A percentile compares a stretch with the other conserved stretches of the same genome.
phyloP scores from a whole-genome alignment of 1,284 basidiomycete species.

The Earliella scabrosa region DNA sequence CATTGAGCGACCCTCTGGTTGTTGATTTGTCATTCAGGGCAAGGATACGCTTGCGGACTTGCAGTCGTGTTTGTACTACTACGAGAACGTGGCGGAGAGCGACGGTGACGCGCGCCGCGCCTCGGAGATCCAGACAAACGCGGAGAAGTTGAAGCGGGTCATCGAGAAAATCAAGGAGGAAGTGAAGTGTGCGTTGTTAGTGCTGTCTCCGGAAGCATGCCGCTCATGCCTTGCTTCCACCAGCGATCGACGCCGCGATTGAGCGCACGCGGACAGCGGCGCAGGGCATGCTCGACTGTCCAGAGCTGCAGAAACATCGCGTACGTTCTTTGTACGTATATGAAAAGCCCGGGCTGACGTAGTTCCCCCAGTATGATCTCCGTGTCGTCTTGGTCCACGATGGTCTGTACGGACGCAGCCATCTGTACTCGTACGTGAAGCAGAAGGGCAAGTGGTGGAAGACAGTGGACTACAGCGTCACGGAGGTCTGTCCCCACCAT shows the following conservation, averaged over 20 bases:
- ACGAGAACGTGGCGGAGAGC: constrained; percentile 62
- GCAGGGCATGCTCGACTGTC: constrained; percentile 55
- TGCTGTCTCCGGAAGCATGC: neutral
- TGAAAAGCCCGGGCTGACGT: no score
- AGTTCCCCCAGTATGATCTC: constrained; percentile 77
- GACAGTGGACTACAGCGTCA: constrained; percentile 70
- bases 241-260: constrained; percentile 59
- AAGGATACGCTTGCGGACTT: constrained; percentile 65
- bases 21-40: constrained; percentile 44
- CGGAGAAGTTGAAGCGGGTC: constrained; percentile 53
- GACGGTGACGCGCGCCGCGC: constrained; percentile 51
- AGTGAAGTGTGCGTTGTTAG: constrained; percentile 50
- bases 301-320: constrained; percentile 61
- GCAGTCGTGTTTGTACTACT: constrained; percentile 65
- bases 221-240: neutral
- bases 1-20: neutral
- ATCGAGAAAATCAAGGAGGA: constrained; percentile 55
- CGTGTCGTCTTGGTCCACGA: constrained; percentile 76
- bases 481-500: constrained; percentile 47
- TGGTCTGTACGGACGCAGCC: constrained; percentile 71
- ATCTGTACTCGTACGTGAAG: constrained; percentile 76
- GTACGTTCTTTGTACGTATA: constrained; percentile 40
- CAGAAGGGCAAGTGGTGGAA: constrained; percentile 77
- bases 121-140: constrained; percentile 45
- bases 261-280: constrained; percentile 47